These are phyloP conservation scores for Pythium folliculosum DNA, from an alignment of 352 stramenopile species.

Conservation along the genomic window DNA sequence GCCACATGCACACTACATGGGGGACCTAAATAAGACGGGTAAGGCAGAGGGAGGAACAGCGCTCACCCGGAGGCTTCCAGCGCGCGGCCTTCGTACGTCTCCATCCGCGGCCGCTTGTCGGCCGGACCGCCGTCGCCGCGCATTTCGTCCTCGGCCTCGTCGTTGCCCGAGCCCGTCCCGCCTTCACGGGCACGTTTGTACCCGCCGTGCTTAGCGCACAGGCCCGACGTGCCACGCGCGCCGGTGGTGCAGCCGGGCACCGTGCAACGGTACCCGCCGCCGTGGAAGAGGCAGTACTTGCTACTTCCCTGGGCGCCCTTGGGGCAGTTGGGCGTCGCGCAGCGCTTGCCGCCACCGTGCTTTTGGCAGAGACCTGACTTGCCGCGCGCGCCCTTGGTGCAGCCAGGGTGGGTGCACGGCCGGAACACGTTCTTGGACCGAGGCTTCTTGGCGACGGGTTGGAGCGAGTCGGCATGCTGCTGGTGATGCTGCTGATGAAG, in stretches of 20 bases:
- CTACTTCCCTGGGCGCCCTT: slow-evolving; percentile 86
- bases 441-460: slow-evolving; percentile 55
- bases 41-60: neutral
- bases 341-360: slow-evolving; percentile 85
- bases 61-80: slow-evolving; percentile 14
- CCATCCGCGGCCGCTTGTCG: slow-evolving; percentile 24
- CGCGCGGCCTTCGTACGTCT: slow-evolving; percentile 17
- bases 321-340: slow-evolving; percentile 51
- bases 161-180: neutral
- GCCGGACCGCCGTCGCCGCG: slow-evolving; percentile 7
- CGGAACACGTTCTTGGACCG: slow-evolving; percentile 77
- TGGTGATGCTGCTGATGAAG: neutral
- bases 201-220: slow-evolving; percentile 81
- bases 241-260: slow-evolving; percentile 72
- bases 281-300: slow-evolving; percentile 79
- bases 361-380: slow-evolving; percentile 86
- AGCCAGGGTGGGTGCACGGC: slow-evolving; percentile 57
- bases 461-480: slow-evolving; percentile 21
- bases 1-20: neutral
- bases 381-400: slow-evolving; percentile 75
- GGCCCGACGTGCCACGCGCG: slow-evolving; percentile 66
- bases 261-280: slow-evolving; percentile 83
- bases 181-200: slow-evolving; percentile 47
- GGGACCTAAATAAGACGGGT: neutral
- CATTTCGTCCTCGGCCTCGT: neutral